Percentiles rank a stretch among this genome's conserved stretches.
Conservation (phyloP, 2,329 filamentous ascomycete genomes). For the Exophiala spinifera region DNA sequence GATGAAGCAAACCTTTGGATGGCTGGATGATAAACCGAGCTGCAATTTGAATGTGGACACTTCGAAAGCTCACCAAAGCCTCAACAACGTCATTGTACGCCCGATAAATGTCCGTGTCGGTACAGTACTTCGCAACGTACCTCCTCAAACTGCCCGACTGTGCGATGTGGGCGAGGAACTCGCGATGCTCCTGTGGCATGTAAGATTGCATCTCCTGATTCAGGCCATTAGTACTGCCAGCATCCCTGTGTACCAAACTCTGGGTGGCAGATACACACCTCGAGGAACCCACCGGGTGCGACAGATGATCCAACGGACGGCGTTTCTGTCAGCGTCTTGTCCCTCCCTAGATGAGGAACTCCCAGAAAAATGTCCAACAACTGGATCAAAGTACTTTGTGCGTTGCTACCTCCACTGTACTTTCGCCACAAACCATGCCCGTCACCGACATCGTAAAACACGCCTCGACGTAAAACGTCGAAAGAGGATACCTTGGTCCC, state of each 20-base stretch:
- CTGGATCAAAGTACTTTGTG: slow-evolving; percentile 53
- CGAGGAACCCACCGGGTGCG: not conserved
- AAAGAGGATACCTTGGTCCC: slow-evolving; percentile 53
- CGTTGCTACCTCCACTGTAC: slow-evolving; percentile 54
- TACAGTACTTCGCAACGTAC: not conserved
- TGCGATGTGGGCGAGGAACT: not conserved
- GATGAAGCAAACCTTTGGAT: not conserved
- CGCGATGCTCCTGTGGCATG: slow-evolving; percentile 26
- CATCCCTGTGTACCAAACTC: not conserved
- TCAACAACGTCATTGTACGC: not conserved
- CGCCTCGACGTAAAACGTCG: slow-evolving; percentile 48
- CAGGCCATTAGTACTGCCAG: not conserved
- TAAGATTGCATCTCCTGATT: not conserved
- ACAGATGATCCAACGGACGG: not conserved
- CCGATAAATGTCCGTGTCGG: not conserved
- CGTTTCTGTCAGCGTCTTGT: not conserved
- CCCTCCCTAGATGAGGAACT: slow-evolving; percentile 30
- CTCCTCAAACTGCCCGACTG: not conserved
- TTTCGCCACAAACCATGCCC: slow-evolving; percentile 48
- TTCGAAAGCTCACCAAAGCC: not conserved
- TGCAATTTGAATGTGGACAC: not conserved
- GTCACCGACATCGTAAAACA: slow-evolving; percentile 51
- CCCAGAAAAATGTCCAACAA: slow-evolving; percentile 53
- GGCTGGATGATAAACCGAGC: not conserved
- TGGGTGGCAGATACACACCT: not conserved